Conservation (phyloP, 139 green algal genomes). For the Penium margaritaceum region DNA sequence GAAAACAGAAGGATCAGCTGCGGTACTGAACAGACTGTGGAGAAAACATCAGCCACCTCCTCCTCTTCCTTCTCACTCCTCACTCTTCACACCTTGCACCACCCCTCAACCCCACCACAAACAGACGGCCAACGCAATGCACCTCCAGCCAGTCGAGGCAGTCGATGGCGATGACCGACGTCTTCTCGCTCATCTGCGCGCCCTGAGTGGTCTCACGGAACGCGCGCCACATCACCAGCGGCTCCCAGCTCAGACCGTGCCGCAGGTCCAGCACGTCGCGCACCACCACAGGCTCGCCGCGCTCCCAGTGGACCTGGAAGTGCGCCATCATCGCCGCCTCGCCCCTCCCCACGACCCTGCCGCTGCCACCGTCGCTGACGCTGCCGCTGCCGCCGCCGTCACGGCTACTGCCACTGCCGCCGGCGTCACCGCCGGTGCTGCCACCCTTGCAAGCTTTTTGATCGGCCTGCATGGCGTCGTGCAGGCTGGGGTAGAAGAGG, state of each 20-base stretch:
- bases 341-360: background rate
- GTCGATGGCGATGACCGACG: constrained; percentile 23
- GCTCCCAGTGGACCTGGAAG: constrained; percentile 41
- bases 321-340: background rate
- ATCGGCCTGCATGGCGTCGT: background rate
- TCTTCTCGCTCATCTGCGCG: constrained; percentile 6
- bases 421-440: background rate
- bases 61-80: background rate
- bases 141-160: constrained; percentile 38
- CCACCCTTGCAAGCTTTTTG: too few relatives aligned
- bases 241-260: constrained; percentile 38
- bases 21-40: too few relatives aligned
- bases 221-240: constrained; percentile 39
- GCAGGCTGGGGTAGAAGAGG: constrained; percentile 20
- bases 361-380: background rate
- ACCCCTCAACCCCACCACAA: too few relatives aligned
- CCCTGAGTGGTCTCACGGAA: constrained; percentile 25
- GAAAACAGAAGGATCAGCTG: too few relatives aligned
- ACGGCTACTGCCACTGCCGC: background rate
- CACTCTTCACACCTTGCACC: background rate
- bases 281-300: constrained; percentile 37
- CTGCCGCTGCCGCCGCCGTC: background rate
- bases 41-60: too few relatives aligned
- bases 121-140: too few relatives aligned
- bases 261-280: background rate